Percentiles rank a stretch among this genome's conserved stretches.
Conservation (phyloP, 768 basidiomycete species). For the Russula abietina region DNA sequence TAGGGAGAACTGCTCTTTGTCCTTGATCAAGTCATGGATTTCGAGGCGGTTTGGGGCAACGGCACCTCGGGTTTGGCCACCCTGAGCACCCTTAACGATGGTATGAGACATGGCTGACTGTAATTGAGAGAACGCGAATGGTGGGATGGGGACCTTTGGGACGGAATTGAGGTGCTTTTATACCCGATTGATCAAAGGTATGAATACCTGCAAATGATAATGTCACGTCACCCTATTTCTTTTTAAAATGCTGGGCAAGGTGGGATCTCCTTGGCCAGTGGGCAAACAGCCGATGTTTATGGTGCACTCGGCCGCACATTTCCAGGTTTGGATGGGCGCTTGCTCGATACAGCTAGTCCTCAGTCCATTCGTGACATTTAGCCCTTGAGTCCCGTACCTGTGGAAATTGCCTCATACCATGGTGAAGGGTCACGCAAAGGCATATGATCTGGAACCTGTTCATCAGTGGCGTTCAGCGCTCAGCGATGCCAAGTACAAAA, state of each 20-base stretch:
- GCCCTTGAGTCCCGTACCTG: background rate
- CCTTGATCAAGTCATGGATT: constrained; percentile 31
- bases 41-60: constrained; percentile 22
- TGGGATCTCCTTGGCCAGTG: background rate
- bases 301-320: background rate
- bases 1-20: constrained; percentile 43
- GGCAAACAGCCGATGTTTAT: background rate
- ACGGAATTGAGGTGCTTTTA: constrained; percentile 2
- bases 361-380: background rate
- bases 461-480: too few species aligned
- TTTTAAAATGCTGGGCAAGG: background rate
- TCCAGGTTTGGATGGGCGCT: background rate
- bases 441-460: background rate
- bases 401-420: background rate
- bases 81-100: background rate
- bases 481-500: too few species aligned
- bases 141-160: background rate
- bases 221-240: background rate
- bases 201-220: background rate
- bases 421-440: background rate
- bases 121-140: background rate
- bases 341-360: background rate
- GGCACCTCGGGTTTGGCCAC: constrained; percentile 13
- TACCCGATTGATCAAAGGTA: background rate
- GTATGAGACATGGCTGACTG: background rate